phyloP scores from a whole-genome alignment of 148 eudicot genomes.

The Linanthus parryae region DNA sequence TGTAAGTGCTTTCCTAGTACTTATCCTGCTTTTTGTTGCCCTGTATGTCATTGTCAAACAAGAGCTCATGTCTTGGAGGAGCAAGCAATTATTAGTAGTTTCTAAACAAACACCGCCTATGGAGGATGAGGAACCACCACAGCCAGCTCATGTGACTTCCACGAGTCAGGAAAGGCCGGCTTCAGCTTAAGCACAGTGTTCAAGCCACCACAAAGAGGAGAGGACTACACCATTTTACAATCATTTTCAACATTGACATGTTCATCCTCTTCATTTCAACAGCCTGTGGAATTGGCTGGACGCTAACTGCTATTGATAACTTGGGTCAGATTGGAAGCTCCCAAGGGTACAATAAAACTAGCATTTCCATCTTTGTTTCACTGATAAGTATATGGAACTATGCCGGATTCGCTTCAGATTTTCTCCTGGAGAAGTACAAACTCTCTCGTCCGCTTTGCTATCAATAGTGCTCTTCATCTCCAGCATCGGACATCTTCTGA shows the following conservation, averaged over 20 bases:
- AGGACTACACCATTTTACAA: constrained; percentile 40
- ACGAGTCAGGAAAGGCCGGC: neutral
- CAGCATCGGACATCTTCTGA: constrained; percentile 26
- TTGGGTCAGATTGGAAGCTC: constrained; percentile 39
- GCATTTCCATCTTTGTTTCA: constrained; percentile 29
- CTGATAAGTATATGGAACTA: constrained; percentile 42
- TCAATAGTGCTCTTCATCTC: constrained; percentile 36
- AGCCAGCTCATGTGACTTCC: neutral
- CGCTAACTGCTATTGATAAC: constrained; percentile 35
- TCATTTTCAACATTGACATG: constrained; percentile 41
- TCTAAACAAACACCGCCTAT: neutral
- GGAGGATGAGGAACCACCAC: neutral
- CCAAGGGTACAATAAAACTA: constrained; percentile 26
- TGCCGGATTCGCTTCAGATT: constrained; percentile 32
- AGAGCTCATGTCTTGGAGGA: constrained; percentile 11
- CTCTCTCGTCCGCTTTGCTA: constrained; percentile 37
- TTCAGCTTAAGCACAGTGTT: constrained; percentile 21
- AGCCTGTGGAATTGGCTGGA: constrained; percentile 31
- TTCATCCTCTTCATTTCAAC: constrained; percentile 33
- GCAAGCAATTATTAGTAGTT: neutral
- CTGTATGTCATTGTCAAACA: constrained; percentile 20
- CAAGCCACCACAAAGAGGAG: constrained; percentile 32
- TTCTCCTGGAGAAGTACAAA: constrained; percentile 25
- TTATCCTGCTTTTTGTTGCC: constrained; percentile 18
- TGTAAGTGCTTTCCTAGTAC: constrained; percentile 23